Evolutionary conservation across 768 basidiomycete species (phyloP), one percentile per base, ranked within the genome.

Genomic region (Mycena kentingensis): DNA sequence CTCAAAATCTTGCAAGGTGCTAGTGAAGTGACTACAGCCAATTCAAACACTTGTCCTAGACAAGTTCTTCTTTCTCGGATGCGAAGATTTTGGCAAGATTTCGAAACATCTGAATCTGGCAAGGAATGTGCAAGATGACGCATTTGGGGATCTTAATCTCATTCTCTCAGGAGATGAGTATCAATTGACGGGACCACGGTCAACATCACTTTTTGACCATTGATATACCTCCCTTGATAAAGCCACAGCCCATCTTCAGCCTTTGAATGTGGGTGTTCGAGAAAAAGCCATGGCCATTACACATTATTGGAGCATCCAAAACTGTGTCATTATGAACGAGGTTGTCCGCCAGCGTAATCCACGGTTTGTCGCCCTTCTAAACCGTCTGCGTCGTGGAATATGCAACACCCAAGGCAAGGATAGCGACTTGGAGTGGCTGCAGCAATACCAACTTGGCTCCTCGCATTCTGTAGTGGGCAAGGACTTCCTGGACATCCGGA

Each of bases 131-230:
- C 28, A 38, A 10, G 54, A 60, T 25, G 54, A 55, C 29, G 32
- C 49, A 2, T 60, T 60, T 13, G 54, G 50, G 13, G 29, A 49
- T 26, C 31, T 55, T 4, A 47, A 60, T 19, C 18, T 60, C n/a
- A 52, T 60, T 12, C 19, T 60, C 2, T 60, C 58, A 7, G 58
- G 58, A 18, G 58, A 60, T 24, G 41, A 55, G 29, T 55, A 47
- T 26, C 55, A 60, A 26, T 43, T 57, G 10, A 46, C 55, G 1
- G 28, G 41, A 28, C 52, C 59, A 7, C 36, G 27, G 50, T 15
- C 19, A 8, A 37, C 25, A 4, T 21, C 59, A 1, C 38, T 60
- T 2, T 60, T 48, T 25, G 34, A 48, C 21, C 34, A 31, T 24
- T 4, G 10, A 4, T 28, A 46, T 43, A 39, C 31, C 10, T 24